A percentile compares a stretch with the other conserved stretches of the same genome.
Conservation (phyloP, 2,329 filamentous ascomycete genomes). For the Lachnellula hyalina region DNA sequence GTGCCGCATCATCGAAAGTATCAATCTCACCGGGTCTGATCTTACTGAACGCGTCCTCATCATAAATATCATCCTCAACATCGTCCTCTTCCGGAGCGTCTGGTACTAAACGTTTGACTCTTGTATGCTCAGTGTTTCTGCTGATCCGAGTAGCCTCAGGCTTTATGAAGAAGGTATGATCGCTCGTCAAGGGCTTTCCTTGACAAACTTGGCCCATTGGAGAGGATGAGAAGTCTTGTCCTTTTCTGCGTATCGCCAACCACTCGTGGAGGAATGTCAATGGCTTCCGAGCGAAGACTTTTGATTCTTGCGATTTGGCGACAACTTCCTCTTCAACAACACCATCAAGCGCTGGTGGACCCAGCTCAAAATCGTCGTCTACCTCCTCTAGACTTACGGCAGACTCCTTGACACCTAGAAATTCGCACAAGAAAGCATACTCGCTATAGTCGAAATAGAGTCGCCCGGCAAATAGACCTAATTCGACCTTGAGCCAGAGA, state of each 20-base stretch:
- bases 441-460: slow-evolving; percentile 54
- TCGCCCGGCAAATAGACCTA: slow-evolving; percentile 56
- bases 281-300: slow-evolving; percentile 32
- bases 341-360: background rate
- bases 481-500: slow-evolving; percentile 48
- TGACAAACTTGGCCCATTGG: slow-evolving; percentile 46
- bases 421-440: slow-evolving; percentile 33
- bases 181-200: slow-evolving; percentile 36
- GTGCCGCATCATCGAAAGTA: too few species aligned
- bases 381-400: slow-evolving; percentile 2
- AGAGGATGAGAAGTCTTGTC: slow-evolving; percentile 53
- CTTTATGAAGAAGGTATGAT: slow-evolving; percentile 47
- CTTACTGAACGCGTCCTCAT: background rate
- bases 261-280: slow-evolving; percentile 51
- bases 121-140: background rate
- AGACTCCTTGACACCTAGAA: slow-evolving; percentile 8
- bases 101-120: background rate
- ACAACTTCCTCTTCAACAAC: background rate
- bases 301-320: background rate
- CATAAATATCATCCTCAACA: background rate
- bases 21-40: too few species aligned
- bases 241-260: slow-evolving; percentile 48
- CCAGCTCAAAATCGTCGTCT: background rate
- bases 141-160: background rate
- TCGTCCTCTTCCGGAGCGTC: background rate